Percentiles rank a stretch among this genome's conserved stretches.
Conservation (phyloP, 1,284 basidiomycete species). For the Melampsora medusae region DNA sequence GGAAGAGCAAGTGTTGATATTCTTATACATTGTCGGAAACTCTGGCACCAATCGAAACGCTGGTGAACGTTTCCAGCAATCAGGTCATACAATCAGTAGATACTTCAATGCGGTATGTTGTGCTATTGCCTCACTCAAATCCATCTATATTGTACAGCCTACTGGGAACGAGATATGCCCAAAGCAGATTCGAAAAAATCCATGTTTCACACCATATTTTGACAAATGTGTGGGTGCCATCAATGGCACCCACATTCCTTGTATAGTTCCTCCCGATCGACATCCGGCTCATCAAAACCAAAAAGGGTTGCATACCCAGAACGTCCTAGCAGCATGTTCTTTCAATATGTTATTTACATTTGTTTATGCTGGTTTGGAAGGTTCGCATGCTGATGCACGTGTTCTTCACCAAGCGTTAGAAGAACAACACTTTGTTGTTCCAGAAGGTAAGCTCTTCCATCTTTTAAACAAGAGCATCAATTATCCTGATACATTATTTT, state of each 20-base stretch:
- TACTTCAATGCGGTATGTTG: background rate
- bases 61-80: background rate
- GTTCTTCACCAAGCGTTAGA: conserved; percentile 52
- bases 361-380: conserved; percentile 55
- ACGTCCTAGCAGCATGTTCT: conserved; percentile 52
- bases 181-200: background rate
- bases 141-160: background rate
- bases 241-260: conserved; percentile 53
- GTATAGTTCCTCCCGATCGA: conserved; percentile 47
- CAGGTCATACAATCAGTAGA: background rate
- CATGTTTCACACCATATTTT: conserved; percentile 49
- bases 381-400: conserved; percentile 54
- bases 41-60: too few species aligned
- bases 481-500: too few species aligned
- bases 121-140: background rate
- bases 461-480: too few species aligned
- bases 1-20: too few species aligned
- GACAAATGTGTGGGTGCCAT: conserved; percentile 52
- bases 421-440: background rate
- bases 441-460: conserved; percentile 9
- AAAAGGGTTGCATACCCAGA: conserved; percentile 52
- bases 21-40: too few species aligned
- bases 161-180: background rate
- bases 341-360: conserved; percentile 54
- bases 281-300: conserved; percentile 48